Conservation (phyloP, 2,329 filamentous ascomycete species). For the Geoglossum cookeanum region DNA sequence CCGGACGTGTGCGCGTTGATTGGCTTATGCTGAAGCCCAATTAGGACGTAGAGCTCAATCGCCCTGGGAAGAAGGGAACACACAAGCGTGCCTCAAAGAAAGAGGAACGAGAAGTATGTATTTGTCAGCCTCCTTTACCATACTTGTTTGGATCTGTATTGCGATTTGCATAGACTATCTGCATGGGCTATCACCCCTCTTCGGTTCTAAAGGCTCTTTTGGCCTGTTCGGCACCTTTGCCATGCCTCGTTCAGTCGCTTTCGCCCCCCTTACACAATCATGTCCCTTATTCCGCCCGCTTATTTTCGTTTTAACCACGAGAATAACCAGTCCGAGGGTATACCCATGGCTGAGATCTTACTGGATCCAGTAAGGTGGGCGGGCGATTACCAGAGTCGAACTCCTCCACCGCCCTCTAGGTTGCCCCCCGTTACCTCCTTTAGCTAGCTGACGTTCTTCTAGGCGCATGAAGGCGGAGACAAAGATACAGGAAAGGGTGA, state of each 20-base stretch:
- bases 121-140: conserved; percentile 3
- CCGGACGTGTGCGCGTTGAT: conserved; percentile 6
- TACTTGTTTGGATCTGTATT: neutral
- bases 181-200: neutral
- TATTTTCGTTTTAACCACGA: neutral
- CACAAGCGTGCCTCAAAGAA: conserved; percentile 27
- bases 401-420: neutral
- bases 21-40: conserved; percentile 8
- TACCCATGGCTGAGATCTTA: neutral
- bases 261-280: neutral
- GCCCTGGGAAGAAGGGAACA: conserved; percentile 46
- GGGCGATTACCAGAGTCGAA: neutral
- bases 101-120: conserved; percentile 14
- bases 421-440: conserved; percentile 8
- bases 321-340: neutral
- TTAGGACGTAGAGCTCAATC: conserved; percentile 58
- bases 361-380: neutral
- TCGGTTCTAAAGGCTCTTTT: neutral
- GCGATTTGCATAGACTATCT: neutral
- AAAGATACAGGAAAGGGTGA: conserved; percentile 15
- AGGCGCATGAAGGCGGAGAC: conserved; percentile 7
- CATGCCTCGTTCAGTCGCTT: neutral
- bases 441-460: conserved; percentile 6
- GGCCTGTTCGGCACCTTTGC: neutral
- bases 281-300: neutral